Evolutionary conservation across 1,284 basidiomycete species (phyloP).

Genomic region (Sanghuangporus sanghuang): DNA sequence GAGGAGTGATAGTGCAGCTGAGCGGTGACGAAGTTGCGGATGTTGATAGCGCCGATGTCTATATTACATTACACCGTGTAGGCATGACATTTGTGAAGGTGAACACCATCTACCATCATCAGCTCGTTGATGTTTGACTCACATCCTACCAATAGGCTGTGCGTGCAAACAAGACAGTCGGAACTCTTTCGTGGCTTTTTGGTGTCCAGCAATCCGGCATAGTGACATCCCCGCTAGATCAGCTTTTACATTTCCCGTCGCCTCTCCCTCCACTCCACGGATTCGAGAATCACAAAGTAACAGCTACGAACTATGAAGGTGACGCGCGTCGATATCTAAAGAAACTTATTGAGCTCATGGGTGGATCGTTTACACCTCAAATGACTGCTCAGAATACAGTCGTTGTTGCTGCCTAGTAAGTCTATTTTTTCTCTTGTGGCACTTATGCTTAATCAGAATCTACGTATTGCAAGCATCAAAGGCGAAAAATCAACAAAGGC

Average conservation of each 20-base stretch:
- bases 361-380: slow-evolving; percentile 74
- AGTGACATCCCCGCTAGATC: slow-evolving; percentile 63
- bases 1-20: slow-evolving; percentile 45
- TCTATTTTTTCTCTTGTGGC: slow-evolving; percentile 16
- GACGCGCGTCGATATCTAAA: slow-evolving; percentile 82
- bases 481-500: slow-evolving; percentile 78
- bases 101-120: slow-evolving; percentile 19
- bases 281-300: slow-evolving; percentile 48
- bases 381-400: slow-evolving; percentile 74
- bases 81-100: slow-evolving; percentile 68
- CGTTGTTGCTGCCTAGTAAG: slow-evolving; percentile 79
- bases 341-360: slow-evolving; percentile 72
- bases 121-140: slow-evolving; percentile 12
- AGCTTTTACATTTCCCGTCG: slow-evolving; percentile 53
- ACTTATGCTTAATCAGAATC: neutral
- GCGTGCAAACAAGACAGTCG: slow-evolving; percentile 57
- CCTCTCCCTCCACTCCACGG: slow-evolving; percentile 36
- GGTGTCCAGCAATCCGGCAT: slow-evolving; percentile 63
- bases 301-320: slow-evolving; percentile 86
- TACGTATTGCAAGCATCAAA: slow-evolving; percentile 38
- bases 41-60: slow-evolving; percentile 55
- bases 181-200: slow-evolving; percentile 78
- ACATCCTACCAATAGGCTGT: slow-evolving; percentile 44
- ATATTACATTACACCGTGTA: slow-evolving; percentile 62
- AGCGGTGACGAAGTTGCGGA: slow-evolving; percentile 32